Percentiles rank a stretch among this genome's conserved stretches.
Conservation (phyloP, 371 early-diverging fungal genomes). For the Syncephalastrum racemosum region DNA sequence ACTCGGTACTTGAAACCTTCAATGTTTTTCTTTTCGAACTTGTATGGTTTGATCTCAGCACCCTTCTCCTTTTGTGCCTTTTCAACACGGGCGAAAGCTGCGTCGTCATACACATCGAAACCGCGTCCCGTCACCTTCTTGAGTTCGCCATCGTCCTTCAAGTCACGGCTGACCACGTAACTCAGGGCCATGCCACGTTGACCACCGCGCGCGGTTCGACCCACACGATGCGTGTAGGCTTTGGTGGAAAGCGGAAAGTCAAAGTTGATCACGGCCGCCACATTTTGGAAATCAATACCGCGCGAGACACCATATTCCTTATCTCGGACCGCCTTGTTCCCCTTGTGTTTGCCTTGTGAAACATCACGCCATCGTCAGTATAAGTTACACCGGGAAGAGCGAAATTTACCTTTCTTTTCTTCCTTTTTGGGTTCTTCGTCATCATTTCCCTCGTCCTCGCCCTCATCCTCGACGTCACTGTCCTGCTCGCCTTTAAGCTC, state of each 20-base stretch:
- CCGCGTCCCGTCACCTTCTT: conserved; percentile 37
- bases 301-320: conserved; percentile 95
- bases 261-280: conserved; percentile 96
- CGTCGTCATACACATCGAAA: conserved; percentile 58
- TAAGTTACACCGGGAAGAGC: no score
- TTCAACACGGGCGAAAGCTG: conserved; percentile 69
- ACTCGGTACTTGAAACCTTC: conserved; percentile 91
- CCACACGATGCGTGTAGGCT: conserved; percentile 95
- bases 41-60: conserved; percentile 72
- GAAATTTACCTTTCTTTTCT: conserved; percentile 18
- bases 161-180: conserved; percentile 69
- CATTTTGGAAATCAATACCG: conserved; percentile 96
- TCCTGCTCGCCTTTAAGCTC: conserved; percentile 73
- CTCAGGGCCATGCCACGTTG: conserved; percentile 88
- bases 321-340: conserved; percentile 57
- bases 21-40: conserved; percentile 87
- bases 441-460: conserved; percentile 30
- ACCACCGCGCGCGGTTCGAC: conserved; percentile 95
- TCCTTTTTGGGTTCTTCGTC: conserved; percentile 15
- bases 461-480: conserved; percentile 42
- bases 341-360: conserved; percentile 34
- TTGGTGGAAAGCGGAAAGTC: conserved; percentile 93
- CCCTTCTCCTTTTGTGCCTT: conserved; percentile 68
- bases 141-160: conserved; percentile 27
- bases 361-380: no score